Evolutionary conservation across 805 yeast genomes (phyloP), one percentile per base, ranked within the genome.

Genomic region (Grigorovia humatica): DNA sequence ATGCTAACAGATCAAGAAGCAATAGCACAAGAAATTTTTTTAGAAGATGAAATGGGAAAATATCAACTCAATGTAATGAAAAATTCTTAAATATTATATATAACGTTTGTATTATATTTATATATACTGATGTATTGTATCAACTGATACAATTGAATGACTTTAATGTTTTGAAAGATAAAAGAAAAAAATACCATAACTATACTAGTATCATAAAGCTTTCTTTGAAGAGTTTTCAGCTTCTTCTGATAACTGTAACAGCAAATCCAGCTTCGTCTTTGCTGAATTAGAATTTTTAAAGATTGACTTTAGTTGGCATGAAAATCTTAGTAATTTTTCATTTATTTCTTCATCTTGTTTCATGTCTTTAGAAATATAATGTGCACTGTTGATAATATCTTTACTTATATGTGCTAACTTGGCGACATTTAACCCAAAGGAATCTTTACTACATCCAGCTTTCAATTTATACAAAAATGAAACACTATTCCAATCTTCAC

Each of bases 351-450:
- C 55, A 19, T 60, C 58, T 9, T 49, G 29, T 32, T 56, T 56
- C 51, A 53, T 43, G 3, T 43, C 41, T 38, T 62, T 57, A 3
- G 72, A 66, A 9, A 64, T 53, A 64, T 49, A 57, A 48, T 46
- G 67, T 0, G 88, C 88, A 2, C 62, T 58, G 1, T 68, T 63
- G 4, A 82, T 70, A 7, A 83, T 69, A 1, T 59, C 62, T 2
- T 59, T 60, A 0, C 82, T 79, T 1, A 89, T 67, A 0, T 79
- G 79, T 0, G 96, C 93, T 52, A 88, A 60, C 53, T 79, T 76
- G 0, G 96, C 96, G 42, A 88, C 95, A 61, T 89, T 87, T 40
- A 90, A 70, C 1, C 96, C 97, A 65, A 83, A 88, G 51, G 90
- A 85, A 51, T 82, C 76, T 44, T 77, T 68, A 42, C 85, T 77